Base-by-base conservation (phyloP, 2,329 filamentous ascomycete species). In the Fusarium sarcochroum region DNA sequence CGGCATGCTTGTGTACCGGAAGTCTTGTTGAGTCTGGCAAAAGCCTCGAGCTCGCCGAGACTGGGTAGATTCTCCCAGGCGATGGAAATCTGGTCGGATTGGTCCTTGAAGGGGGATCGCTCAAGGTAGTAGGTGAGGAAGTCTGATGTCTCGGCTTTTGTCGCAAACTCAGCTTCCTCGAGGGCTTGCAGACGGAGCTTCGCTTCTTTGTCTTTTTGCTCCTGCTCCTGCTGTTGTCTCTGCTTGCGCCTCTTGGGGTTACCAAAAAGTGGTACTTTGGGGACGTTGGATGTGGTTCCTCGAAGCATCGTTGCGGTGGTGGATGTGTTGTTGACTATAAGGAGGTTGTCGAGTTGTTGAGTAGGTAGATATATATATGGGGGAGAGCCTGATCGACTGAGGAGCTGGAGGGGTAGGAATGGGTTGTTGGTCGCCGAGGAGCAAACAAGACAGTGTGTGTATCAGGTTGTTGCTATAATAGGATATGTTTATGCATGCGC, bases 1-100 rank as follows among this genome's bases (percentile, higher is more conserved):
- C 78, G 73, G 63, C 78, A 80, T 38, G 76, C 77, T 37, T 74
- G 73, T 5, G 78, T 80, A 57, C 78, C 78, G 40, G 79, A 75
- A 38, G 73, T 73, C 57, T 79, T 76, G 55, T 76, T 70, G 41
- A 80, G 71, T 21, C 63, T 52, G 30, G 77, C 78, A 42, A 75
- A 80, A 9, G 73, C 67, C 46, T 76, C 72, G 30, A 80, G 75
- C 63, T 78, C 76, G 27, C 76, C 68, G 63, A 79, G 75, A 51
- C 75, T 73, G 15, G 78, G 78, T 5, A 80, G 74, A 18, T 63
- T 73, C 5, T 79, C 78, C 66, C 71, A 73, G 21, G 75, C 69
- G 57, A 80, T 78, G 52, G 74, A 73, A 59, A 80, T 79, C 25
- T 74, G 76, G 53, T 77, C 76, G 46, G 72, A 66, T 59, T 76